Evolutionary conservation across 371 early-diverging fungal genomes (phyloP), one percentile per base, ranked within the genome.

Genomic region (Chytridium lagenaria): DNA sequence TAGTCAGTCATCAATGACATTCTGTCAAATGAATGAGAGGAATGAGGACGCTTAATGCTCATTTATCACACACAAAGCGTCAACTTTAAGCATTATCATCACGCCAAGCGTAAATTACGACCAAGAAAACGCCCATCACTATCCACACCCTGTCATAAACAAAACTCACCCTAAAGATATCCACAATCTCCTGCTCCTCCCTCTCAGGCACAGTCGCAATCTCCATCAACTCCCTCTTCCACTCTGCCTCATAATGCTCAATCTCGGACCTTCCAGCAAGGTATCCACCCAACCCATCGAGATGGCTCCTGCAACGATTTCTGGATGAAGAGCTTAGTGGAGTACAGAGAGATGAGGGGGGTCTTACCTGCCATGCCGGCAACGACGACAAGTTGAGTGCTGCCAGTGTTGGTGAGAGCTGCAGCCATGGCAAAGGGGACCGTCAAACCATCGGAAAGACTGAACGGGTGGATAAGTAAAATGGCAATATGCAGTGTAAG

Each of bases 351-450:
- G n/a, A 63, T 7, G 38, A 34, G 28, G 34, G 36, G 61, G 23
- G 26, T 10, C 73, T 40, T 78, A 89, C 88, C 86, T 23, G 90
- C 90, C 52, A 90, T 69, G 36, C 92, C 90, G 55, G 90, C 92
- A 67, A 82, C 83, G n/a, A 92, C 84, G 5, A 92, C 92, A 68
- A 91, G 78, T 0, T 81, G 76, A 50, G 80, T 81, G 72, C 86
- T 84, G 33, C 87, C 86, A 50, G 90, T 76, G 39, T 88, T 83
- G 2, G 89, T 84, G 30, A 92, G 81, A 28, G 91, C 92, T 23
- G 92, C 92, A 33, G 91, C 90, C 39, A 92, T 80, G 7, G 92
- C 92, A 80, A 92, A 92, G 1, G 92, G 92, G 3, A 91, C 92
- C 0, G 91, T 92, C 39, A 92, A 78, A 0, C 92, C 92, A 74